Evolutionary conservation across 192 early-diverging fungal species (phyloP).

Genomic region (Dimargaris verticillata): DNA sequence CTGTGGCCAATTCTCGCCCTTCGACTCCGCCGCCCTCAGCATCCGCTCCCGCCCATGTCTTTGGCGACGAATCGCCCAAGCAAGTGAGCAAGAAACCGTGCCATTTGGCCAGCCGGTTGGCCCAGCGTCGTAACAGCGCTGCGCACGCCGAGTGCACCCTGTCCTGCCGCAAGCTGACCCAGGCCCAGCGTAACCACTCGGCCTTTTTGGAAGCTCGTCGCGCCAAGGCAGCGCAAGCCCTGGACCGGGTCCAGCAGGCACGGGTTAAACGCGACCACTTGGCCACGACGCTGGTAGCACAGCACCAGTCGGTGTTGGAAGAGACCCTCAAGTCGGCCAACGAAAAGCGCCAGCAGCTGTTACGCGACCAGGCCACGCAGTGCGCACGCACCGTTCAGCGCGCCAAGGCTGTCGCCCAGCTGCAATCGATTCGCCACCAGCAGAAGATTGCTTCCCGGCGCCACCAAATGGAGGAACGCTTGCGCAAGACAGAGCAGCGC

Average conservation of each 20-base stretch:
- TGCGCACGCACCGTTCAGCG: not conserved
- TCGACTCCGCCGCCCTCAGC: no score
- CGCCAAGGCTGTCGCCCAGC: constrained; percentile 3
- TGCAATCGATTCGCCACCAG: constrained; percentile 5
- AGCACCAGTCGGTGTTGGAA: not conserved
- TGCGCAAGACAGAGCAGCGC: not conserved
- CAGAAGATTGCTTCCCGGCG: not conserved
- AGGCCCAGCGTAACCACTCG: constrained; percentile 1
- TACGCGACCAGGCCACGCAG: not conserved
- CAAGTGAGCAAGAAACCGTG: constrained; percentile 1
- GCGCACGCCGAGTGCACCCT: constrained; percentile 7
- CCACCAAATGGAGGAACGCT: not conserved
- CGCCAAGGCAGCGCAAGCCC: constrained; percentile 3
- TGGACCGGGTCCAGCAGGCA: not conserved
- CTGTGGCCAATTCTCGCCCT: no score
- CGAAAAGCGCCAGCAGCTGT: not conserved
- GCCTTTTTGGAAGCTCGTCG: constrained; percentile 7
- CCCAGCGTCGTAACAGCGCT: not conserved
- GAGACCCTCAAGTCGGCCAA: not conserved
- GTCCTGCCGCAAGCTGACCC: not conserved
- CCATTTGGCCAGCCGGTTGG: not conserved
- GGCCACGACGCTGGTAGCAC: not conserved
- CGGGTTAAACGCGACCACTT: not conserved
- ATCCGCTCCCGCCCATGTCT: not conserved
- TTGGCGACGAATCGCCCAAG: not conserved